A percentile compares a stretch with the other conserved stretches of the same genome.
These are phyloP conservation scores for Quercus glauca DNA, from an alignment of 306 rosid genomes.

Conservation along the genomic window DNA sequence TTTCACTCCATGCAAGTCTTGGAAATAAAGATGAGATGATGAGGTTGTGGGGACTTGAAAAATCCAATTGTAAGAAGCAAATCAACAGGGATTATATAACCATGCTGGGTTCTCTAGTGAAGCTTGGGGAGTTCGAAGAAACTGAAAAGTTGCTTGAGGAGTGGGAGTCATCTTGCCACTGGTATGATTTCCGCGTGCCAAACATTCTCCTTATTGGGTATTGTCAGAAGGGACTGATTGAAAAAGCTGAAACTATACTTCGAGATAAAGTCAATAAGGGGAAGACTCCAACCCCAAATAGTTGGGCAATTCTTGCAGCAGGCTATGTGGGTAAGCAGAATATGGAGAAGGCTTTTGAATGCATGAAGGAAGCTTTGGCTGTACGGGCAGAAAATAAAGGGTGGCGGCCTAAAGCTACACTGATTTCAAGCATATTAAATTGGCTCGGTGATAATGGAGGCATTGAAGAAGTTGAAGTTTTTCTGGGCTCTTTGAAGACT, in stretches of 20 bases:
- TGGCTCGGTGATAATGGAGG: conserved; percentile 46
- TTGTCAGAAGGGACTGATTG: conserved; percentile 39
- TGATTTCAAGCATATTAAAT: conserved; percentile 41
- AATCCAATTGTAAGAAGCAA: conserved; percentile 54
- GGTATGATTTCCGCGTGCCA: conserved; percentile 64
- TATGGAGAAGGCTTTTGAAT: conserved; percentile 62
- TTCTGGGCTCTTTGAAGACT: conserved; percentile 48
- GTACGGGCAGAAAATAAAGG: conserved; percentile 34
- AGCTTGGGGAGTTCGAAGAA: conserved; percentile 54
- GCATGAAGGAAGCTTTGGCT: conserved; percentile 56
- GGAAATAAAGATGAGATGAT: conserved; percentile 47
- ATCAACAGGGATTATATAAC: conserved; percentile 60
- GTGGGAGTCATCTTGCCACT: conserved; percentile 61
- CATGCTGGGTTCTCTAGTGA: conserved; percentile 60
- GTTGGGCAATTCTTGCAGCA: conserved; percentile 66
- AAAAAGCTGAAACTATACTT: conserved; percentile 48
- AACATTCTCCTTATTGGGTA: conserved; percentile 48
- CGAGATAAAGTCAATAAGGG: conserved; percentile 36
- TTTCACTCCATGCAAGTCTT: conserved; percentile 49
- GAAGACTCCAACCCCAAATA: conserved; percentile 64
- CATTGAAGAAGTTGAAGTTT: conserved; percentile 44
- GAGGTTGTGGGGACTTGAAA: conserved; percentile 61
- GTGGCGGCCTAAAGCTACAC: conserved; percentile 58
- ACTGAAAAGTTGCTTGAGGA: conserved; percentile 47
- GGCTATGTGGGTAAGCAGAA: conserved; percentile 55